Evolutionary conservation across 2,329 filamentous ascomycete genomes (phyloP).

Genomic region (Amesomyces nigricolor): DNA sequence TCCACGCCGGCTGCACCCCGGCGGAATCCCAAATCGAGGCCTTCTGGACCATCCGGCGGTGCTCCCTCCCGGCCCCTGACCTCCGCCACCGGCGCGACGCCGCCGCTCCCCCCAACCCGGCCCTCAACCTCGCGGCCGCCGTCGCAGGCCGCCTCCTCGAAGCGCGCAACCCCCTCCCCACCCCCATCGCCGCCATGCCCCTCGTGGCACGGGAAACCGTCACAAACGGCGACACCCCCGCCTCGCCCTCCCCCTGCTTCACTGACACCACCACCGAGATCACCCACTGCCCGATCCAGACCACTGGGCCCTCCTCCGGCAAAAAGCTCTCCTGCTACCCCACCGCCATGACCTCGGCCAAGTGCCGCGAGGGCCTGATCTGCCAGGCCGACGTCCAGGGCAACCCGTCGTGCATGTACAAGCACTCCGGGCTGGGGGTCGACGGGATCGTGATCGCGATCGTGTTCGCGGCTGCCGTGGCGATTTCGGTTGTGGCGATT

Average conservation of each 20-base stretch:
- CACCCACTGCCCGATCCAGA: slow-evolving; percentile 36
- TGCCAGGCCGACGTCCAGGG: slow-evolving; percentile 40
- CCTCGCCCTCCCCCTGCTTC: slow-evolving; percentile 26
- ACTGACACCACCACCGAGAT: slow-evolving; percentile 34
- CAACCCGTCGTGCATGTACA: slow-evolving; percentile 40
- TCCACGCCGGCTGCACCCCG: slow-evolving; percentile 33
- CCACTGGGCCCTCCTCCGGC: slow-evolving; percentile 32
- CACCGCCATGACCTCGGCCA: slow-evolving; percentile 31
- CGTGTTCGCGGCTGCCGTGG: slow-evolving; percentile 40
- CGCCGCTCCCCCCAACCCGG: background rate
- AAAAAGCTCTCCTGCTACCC: slow-evolving; percentile 36
- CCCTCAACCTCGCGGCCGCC: background rate
- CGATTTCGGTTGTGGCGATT: slow-evolving; percentile 36
- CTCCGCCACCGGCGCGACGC: slow-evolving; percentile 22
- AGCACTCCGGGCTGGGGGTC: slow-evolving; percentile 36
- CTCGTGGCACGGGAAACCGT: slow-evolving; percentile 13
- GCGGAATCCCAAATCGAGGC: slow-evolving; percentile 34
- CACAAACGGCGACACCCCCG: slow-evolving; percentile 5
- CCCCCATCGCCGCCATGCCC: slow-evolving; percentile 7
- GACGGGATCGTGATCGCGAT: slow-evolving; percentile 45
- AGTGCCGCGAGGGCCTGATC: slow-evolving; percentile 40
- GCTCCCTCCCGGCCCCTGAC: slow-evolving; percentile 25
- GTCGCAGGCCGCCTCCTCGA: slow-evolving; percentile 3
- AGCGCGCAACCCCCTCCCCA: slow-evolving; percentile 4
- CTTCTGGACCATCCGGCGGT: slow-evolving; percentile 31